These are phyloP conservation scores for Puccinia novopanici DNA, from an alignment of 1,284 basidiomycete genomes.

Conservation along the genomic window DNA sequence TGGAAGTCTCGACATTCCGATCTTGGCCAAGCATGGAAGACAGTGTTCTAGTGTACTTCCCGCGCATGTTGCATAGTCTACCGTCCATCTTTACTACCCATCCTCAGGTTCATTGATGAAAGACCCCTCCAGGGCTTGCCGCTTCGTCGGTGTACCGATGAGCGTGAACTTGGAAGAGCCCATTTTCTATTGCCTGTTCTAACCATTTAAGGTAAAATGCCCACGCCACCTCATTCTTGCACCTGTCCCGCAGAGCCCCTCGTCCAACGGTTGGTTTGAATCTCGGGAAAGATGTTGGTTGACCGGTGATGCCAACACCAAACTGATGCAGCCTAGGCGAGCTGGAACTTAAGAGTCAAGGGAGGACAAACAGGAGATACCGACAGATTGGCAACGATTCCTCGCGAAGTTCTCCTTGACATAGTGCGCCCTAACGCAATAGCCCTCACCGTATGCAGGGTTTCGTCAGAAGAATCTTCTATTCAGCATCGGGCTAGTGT, in stretches of 20 bases:
- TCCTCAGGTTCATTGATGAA: not conserved
- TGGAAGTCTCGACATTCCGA: not conserved
- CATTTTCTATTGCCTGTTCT: not conserved
- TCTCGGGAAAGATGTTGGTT: not conserved
- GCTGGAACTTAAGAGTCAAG: constrained; percentile 2
- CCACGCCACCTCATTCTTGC: not conserved
- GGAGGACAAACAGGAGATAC: constrained; percentile 9
- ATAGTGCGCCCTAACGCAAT: not conserved
- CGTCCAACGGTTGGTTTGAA: not conserved
- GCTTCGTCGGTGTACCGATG: not conserved
- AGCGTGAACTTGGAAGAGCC: not conserved
- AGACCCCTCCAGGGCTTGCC: not conserved
- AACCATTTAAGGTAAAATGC: not conserved
- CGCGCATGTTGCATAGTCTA: not conserved
- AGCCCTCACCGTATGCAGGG: constrained; percentile 2
- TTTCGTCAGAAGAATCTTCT: not conserved
- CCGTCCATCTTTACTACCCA: not conserved
- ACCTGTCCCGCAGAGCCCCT: not conserved
- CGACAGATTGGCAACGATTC: not conserved
- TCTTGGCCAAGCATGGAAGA: not conserved
- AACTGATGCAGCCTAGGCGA: not conserved
- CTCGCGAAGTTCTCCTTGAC: constrained; percentile 2
- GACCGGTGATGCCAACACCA: not conserved
- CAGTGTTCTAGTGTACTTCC: not conserved
- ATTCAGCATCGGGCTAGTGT: not conserved